Evolutionary conservation across 345 rosid genomes (phyloP).

Genomic region (Camelina laxa): DNA sequence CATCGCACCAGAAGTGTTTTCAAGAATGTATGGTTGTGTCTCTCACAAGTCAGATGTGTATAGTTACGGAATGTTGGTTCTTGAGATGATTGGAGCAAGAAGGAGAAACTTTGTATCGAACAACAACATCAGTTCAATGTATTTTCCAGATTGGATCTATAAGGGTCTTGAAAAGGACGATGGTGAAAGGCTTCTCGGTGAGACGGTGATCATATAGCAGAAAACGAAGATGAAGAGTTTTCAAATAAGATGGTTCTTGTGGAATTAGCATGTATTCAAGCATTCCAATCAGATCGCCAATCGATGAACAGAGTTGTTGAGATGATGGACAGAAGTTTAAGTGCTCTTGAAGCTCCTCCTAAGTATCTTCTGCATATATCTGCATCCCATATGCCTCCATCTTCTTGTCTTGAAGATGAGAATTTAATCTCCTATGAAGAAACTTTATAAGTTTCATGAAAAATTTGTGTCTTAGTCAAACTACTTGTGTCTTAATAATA

Average conservation of each 20-base stretch:
- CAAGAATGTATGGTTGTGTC: constrained; percentile 39
- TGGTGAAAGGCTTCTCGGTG: neutral
- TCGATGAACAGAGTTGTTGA: constrained; percentile 24
- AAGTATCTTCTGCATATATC: neutral
- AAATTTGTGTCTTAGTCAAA: no score
- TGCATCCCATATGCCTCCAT: no score
- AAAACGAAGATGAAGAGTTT: neutral
- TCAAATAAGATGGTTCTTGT: constrained; percentile 10
- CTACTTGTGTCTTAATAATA: no score
- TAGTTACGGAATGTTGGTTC: constrained; percentile 53
- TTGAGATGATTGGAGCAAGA: constrained; percentile 47
- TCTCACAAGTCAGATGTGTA: constrained; percentile 51
- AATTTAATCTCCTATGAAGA: no score
- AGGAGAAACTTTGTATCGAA: neutral
- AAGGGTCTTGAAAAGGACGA: neutral
- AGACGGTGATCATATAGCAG: neutral
- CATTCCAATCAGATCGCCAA: constrained; percentile 10
- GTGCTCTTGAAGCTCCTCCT: neutral
- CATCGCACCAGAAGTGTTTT: constrained; percentile 41
- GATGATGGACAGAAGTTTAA: constrained; percentile 27
- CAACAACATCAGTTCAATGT: neutral
- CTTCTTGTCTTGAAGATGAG: no score
- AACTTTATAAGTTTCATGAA: no score
- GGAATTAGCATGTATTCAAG: neutral
- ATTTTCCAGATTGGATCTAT: constrained; percentile 20